phyloP scores from a whole-genome alignment of 2,329 filamentous ascomycete species.

The Fusarium sulawesiense region DNA sequence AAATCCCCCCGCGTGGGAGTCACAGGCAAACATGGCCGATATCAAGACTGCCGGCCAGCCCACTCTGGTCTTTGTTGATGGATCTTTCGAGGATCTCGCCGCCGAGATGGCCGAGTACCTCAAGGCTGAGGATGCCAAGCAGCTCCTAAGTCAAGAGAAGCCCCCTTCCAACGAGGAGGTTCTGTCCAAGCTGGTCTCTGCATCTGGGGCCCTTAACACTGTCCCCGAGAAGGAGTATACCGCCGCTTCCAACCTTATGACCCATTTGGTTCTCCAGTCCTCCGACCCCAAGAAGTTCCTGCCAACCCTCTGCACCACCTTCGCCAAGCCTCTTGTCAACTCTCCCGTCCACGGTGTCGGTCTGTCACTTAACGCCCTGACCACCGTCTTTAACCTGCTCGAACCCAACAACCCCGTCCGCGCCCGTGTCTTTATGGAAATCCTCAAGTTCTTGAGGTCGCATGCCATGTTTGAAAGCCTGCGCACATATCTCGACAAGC shows the following conservation, averaged over 20 bases:
- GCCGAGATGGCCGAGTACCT: conserved; percentile 96
- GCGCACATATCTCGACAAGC: conserved; percentile 82
- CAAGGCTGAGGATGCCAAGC: conserved; percentile 82
- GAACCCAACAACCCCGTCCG: conserved; percentile 79
- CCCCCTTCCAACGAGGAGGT: conserved; percentile 80
- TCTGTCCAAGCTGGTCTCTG: conserved; percentile 87
- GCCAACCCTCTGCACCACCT: conserved; percentile 87
- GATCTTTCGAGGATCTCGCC: conserved; percentile 90
- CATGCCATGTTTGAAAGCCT: conserved; percentile 85
- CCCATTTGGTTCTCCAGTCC: conserved; percentile 90
- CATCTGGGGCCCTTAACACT: conserved; percentile 79
- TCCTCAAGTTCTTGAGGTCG: conserved; percentile 83
- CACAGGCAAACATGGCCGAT: conserved; percentile 44
- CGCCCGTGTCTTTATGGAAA: conserved; percentile 90
- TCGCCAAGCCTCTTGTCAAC: conserved; percentile 85
- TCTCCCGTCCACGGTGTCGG: conserved; percentile 87
- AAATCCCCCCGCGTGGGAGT: conserved; percentile 34
- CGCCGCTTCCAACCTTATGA: conserved; percentile 94
- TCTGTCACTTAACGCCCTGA: conserved; percentile 88
- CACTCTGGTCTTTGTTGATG: conserved; percentile 83
- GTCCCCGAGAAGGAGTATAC: conserved; percentile 97
- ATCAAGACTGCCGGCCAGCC: conserved; percentile 61
- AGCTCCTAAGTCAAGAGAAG: conserved; percentile 78
- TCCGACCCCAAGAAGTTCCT: conserved; percentile 88
- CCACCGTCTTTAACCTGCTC: conserved; percentile 96